Base-by-base conservation (phyloP, 2,329 filamentous ascomycete genomes). In the Aspergillus pseudoglaucus region DNA sequence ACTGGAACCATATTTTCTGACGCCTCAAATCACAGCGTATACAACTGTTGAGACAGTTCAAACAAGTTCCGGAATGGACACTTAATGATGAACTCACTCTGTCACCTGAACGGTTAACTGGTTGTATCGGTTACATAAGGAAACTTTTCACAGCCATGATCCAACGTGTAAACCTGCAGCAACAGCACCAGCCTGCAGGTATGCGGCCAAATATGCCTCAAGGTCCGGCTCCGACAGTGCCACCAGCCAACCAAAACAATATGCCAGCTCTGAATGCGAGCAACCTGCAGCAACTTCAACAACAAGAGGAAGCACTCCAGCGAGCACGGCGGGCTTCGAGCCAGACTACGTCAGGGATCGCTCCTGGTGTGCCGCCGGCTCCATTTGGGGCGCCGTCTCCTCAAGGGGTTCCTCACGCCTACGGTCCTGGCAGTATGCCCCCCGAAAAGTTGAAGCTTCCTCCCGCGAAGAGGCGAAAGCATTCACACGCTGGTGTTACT, bases 361-460 rank as follows among this genome's bases (percentile, higher is more conserved):
- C 76, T 17, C 15, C 37, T 39, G 77, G 73, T 6, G 66, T 72
- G 7, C 66, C 75, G n/a, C 71, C 77, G 37, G 74, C 79, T 25
- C 78, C 78, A 9, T 80, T 80, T 45, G 73, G 74, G 46, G 73
- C 71, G 14, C 70, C 74, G 22, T 78, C 77, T 42, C 79, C 79
- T 14, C 73, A 77, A 47, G 80, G 80, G 20, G 73, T 81, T 48
- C 79, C 81, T 7, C 75, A 76, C 51, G 79, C 77, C 45, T 79
- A 80, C 47, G 72, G 71, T 7, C 69, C 72, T 17, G 74, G 72
- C 17, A 70, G 74, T 44, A 71, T 83, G 43, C 79, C 75, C 4
- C 72, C 75, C 9, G 76, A 79, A 44, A 78, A 81, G 53, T 70
- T 84, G 42, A 77, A 80, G 42, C 64, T 83, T 20, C 81, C 80